Percentiles rank a stretch among this genome's conserved stretches.
Evolutionary conservation across 2,329 filamentous ascomycete species (phyloP).

Genomic region (Allantophomopsis cytisporea): DNA sequence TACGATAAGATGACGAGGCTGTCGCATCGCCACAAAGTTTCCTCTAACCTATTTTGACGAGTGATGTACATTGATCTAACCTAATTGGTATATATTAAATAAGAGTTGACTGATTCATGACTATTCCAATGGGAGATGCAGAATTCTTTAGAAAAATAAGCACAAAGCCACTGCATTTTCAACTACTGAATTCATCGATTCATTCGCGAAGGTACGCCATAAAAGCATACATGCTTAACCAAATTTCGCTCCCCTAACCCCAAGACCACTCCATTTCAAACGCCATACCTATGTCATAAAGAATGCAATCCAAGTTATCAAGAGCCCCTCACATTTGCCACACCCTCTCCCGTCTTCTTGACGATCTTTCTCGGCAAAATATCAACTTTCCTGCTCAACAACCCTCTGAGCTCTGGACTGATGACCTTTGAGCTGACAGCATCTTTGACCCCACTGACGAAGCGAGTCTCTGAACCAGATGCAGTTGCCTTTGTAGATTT

Average conservation of each 20-base stretch:
- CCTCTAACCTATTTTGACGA: too few species aligned
- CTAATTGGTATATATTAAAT: too few species aligned
- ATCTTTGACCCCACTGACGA: slow-evolving; percentile 15
- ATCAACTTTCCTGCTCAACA: slow-evolving; percentile 45
- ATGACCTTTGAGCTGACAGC: slow-evolving; percentile 32
- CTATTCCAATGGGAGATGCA: too few species aligned
- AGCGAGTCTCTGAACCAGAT: slow-evolving; percentile 5
- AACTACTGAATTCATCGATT: too few species aligned
- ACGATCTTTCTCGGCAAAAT: slow-evolving; percentile 17
- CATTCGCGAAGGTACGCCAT: too few species aligned
- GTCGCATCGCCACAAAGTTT: too few species aligned
- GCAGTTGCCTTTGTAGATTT: slow-evolving; percentile 6
- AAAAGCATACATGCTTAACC: too few species aligned
- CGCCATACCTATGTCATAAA: neutral
- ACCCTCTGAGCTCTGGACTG: slow-evolving; percentile 43
- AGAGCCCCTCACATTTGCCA: slow-evolving; percentile 4
- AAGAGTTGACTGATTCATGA: too few species aligned
- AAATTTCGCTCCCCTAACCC: neutral
- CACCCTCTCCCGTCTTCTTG: slow-evolving; percentile 17
- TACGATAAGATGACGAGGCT: too few species aligned
- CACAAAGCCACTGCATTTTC: too few species aligned
- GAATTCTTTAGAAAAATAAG: too few species aligned
- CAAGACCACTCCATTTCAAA: neutral
- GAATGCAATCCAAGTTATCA: slow-evolving; percentile 4
- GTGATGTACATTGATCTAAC: too few species aligned